Evolutionary conservation across 106 monocot genomes (phyloP).

Genomic region (Amphibolis antarctica): DNA sequence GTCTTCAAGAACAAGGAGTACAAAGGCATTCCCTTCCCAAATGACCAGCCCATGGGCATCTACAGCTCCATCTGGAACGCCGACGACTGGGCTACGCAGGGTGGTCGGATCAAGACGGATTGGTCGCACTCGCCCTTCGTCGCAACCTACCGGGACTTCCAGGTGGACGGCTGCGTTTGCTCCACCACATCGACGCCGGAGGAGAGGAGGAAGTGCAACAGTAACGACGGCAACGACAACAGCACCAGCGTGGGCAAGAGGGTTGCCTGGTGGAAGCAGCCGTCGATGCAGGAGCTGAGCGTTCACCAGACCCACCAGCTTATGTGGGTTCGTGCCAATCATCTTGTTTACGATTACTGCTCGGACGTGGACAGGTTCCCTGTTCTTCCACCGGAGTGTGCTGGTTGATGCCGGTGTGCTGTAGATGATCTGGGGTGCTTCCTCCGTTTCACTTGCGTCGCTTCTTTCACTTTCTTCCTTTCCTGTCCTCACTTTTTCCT

Average conservation of each 20-base stretch:
- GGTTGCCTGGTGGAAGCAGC: conserved; percentile 55
- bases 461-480: neutral
- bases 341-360: conserved; percentile 84
- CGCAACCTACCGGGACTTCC: conserved; percentile 36
- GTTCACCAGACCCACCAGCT: conserved; percentile 91
- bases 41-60: conserved; percentile 65
- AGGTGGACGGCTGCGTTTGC: conserved; percentile 44
- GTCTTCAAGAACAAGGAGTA: conserved; percentile 31
- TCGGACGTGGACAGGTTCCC: conserved; percentile 43
- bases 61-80: conserved; percentile 96
- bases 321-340: conserved; percentile 66
- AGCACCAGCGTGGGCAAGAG: conserved; percentile 11
- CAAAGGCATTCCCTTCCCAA: conserved; percentile 36
- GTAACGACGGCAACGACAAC: neutral
- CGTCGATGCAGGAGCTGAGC: conserved; percentile 57
- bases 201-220: conserved; percentile 30
- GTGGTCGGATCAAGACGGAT: conserved; percentile 80
- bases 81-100: conserved; percentile 97
- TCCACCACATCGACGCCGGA: conserved; percentile 9
- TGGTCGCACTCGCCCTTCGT: conserved; percentile 88
- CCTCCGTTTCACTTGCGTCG: neutral
- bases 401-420: neutral
- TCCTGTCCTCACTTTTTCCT: neutral
- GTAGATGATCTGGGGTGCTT: neutral
- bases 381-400: conserved; percentile 45